Base-by-base conservation (phyloP, 208 protist genomes). In the Novymonas esmeraldas region DNA sequence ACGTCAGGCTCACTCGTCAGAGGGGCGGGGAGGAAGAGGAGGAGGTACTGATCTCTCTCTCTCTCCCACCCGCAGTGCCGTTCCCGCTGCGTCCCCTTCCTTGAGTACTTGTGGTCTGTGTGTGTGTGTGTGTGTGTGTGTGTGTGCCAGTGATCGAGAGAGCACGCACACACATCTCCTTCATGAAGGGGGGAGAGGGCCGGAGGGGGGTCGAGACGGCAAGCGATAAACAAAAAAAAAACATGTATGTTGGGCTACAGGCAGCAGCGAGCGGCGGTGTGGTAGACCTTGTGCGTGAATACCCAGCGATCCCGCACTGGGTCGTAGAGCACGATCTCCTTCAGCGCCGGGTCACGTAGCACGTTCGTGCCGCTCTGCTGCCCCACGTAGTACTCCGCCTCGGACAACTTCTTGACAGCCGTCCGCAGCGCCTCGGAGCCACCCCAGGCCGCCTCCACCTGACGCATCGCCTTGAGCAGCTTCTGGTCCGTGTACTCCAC, bases 281-380 rank as follows among this genome's bases (percentile, higher is more conserved):
- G 88, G 42, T 85, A 81, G 2, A 88, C 79, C 51, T 91, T 86
- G 63, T 77, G 66, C 3, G 70, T 58, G 57, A 94, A 94, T 10
- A 89, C 68, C 88, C 88, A 94, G 13, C 70, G 70, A 73, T 94
- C 88, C 20, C 79, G 64, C 45, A 94, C 76, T 2, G 88, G 79
- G 56, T 94, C 85, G 81, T 94, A 94, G 46, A 94, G 61, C 7
- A 94, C 82, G 33, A 94, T 89, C 28, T 90, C 88, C 22, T 68
- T 70, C 48, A 94, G 24, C 74, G 63, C 29, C 66, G 78, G 54
- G 48, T 84, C 45, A 41, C 80, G 69, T 67, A 85, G 54, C 66
- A 66, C 66, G 76, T 79, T 76, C 13, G 70, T 70, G 28, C 79
- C 82, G 38, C 68, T 78, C 44, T 81, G 69, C 50, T 87, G 80